Conservation (phyloP, 2,329 filamentous ascomycete species). For the Epicoccum nigrum region DNA sequence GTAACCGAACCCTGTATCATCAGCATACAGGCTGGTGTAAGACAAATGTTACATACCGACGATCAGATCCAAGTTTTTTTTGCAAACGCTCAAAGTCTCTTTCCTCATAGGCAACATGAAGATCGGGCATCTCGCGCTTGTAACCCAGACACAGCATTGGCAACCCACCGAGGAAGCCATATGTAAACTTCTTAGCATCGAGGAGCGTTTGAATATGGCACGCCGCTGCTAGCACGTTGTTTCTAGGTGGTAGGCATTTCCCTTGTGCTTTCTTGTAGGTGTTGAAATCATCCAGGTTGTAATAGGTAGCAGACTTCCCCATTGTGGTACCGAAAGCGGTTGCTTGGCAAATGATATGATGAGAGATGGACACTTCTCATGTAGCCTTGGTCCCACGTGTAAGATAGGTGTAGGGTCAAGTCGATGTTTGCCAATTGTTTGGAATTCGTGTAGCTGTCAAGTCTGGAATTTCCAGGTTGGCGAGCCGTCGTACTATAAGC, state of each 20-base stretch:
- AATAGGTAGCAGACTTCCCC: conserved; percentile 28
- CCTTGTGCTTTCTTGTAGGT: conserved; percentile 29
- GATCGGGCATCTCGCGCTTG: conserved; percentile 36
- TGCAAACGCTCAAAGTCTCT: conserved; percentile 38
- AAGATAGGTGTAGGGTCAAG: too few species aligned
- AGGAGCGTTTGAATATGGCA: conserved; percentile 36
- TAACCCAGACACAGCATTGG: conserved; percentile 43
- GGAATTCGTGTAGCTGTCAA: too few species aligned
- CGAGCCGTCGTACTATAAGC: conserved; percentile 11
- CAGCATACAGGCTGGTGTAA: conserved; percentile 7
- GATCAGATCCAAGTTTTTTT: conserved; percentile 35
- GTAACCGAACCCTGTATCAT: conserved; percentile 33
- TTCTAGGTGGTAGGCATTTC: conserved; percentile 24
- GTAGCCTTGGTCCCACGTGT: too few species aligned
- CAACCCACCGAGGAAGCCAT: conserved; percentile 39
- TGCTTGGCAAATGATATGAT: background rate
- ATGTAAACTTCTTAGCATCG: conserved; percentile 41
- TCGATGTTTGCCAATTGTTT: too few species aligned
- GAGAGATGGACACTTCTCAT: background rate
- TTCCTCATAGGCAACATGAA: conserved; percentile 45
- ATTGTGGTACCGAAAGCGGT: conserved; percentile 15
- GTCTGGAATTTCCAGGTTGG: too few species aligned
- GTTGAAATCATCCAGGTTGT: conserved; percentile 34
- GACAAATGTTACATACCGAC: conserved; percentile 26
- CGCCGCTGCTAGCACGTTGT: conserved; percentile 39